Conservation (phyloP, 192 early-diverging fungal species). For the Tieghemiomyces parasiticus region DNA sequence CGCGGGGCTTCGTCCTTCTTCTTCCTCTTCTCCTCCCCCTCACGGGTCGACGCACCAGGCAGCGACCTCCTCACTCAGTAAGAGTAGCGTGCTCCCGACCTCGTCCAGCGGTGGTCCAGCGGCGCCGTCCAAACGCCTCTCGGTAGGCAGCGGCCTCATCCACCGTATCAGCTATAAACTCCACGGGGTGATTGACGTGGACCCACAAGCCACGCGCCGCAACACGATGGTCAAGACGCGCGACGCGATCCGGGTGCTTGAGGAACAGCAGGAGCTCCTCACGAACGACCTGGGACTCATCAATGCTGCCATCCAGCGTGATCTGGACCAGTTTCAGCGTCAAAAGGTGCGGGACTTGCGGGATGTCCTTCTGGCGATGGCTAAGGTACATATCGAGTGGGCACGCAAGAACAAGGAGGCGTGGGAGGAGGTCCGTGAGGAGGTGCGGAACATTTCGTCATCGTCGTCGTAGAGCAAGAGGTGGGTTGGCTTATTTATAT, state of each 20-base stretch:
- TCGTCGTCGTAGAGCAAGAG: too few species aligned
- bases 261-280: constrained; percentile 59
- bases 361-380: constrained; percentile 60
- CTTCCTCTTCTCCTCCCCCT: constrained; percentile 1
- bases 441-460: constrained; percentile 1
- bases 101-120: not conserved
- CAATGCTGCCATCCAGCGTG: constrained; percentile 68
- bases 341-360: constrained; percentile 80
- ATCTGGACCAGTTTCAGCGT: constrained; percentile 88
- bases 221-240: constrained; percentile 76
- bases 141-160: constrained; percentile 28
- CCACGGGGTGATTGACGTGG: constrained; percentile 90
- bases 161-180: constrained; percentile 41
- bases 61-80: not conserved
- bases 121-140: constrained; percentile 19
- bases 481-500: not conserved
- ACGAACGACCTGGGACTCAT: constrained; percentile 56
- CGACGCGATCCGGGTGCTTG: constrained; percentile 64
- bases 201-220: constrained; percentile 77
- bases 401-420: constrained; percentile 35
- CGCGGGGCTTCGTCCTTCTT: not conserved
- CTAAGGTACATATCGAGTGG: constrained; percentile 53
- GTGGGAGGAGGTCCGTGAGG: constrained; percentile 6
- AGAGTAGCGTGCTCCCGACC: not conserved
- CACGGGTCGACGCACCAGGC: constrained; percentile 11